Base-by-base conservation (phyloP, 331 rosid genomes). In the Malus hybrid region DNA sequence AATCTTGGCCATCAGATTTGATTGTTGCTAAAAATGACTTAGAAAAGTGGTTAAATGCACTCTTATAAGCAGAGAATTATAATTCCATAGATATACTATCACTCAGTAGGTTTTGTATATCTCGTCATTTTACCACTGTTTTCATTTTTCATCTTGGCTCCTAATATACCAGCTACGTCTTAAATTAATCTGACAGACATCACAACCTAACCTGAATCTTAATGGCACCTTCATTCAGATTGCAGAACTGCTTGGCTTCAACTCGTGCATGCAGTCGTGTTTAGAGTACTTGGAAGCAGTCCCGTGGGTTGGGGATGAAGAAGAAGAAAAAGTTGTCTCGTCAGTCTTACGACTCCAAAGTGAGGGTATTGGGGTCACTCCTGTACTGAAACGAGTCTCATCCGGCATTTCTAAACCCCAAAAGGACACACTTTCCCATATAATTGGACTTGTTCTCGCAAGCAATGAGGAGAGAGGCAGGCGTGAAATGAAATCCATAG, bases 291-390 rank as follows among this genome's bases (percentile, higher is more conserved):
- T 93, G 84, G 98, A 93, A 80, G 98, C 98, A 66, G 98, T 88
- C 74, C 98, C 98, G 16, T 93, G 98, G 97, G 89, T 89, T 61
- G 97, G 97, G 61, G 93, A 93, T 50, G 98, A 93, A 70, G 97
- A 89, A 77, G 98, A 93, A 86, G 98, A 93, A 78, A 93, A 87
- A 80, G 98, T 93, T 28, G 83, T 93, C 73, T 86, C 93, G 1
- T 88, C 96, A 6, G 87, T 91, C 52, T 77, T 88, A 71, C 82
- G 82, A 68, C 98, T 93, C 71, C 97, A 86, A 83, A 84, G 88
- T 18, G 96, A 89, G 80, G 91, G 88, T 74, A 80, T 91, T 7
- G 87, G 88, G 18, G 87, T 91, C 76, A 84, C 85, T 72, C 92
- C 98, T 3, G 87, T 91, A 69, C 79, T 93, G 83, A 93, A 93